Conservation (phyloP, 2,329 filamentous ascomycete genomes). For the Grosmannia huntii region DNA sequence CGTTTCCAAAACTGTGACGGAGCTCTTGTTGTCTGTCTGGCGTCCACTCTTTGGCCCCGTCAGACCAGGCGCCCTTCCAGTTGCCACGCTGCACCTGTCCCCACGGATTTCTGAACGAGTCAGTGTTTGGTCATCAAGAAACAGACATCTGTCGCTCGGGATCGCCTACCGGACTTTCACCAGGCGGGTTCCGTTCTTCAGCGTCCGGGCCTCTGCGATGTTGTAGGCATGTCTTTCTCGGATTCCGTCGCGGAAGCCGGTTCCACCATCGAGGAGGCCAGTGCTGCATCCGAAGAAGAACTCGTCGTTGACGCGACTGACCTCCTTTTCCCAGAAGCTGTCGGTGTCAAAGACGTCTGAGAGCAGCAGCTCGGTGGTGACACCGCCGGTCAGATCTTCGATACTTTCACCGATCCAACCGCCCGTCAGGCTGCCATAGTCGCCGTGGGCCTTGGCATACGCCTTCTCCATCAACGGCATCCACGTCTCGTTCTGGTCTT, state of each 20-base stretch:
- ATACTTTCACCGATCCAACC: slow-evolving; percentile 51
- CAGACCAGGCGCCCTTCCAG: slow-evolving; percentile 70
- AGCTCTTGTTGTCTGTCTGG: slow-evolving; percentile 63
- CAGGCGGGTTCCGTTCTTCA: slow-evolving; percentile 49
- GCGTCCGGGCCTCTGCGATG: slow-evolving; percentile 36
- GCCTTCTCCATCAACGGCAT: slow-evolving; percentile 68
- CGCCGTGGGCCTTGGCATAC: slow-evolving; percentile 69
- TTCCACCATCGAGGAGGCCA: slow-evolving; percentile 31
- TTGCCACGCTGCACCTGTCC: slow-evolving; percentile 66
- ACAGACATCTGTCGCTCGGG: background rate
- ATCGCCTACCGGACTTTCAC: slow-evolving; percentile 38
- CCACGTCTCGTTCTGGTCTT: slow-evolving; percentile 67
- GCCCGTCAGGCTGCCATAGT: slow-evolving; percentile 62
- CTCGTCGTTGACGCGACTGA: slow-evolving; percentile 65
- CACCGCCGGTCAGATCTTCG: slow-evolving; percentile 50
- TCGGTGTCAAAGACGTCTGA: slow-evolving; percentile 63
- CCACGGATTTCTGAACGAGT: slow-evolving; percentile 49
- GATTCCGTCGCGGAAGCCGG: slow-evolving; percentile 41
- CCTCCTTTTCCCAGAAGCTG: slow-evolving; percentile 65
- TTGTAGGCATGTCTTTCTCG: slow-evolving; percentile 48
- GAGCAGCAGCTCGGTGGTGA: slow-evolving; percentile 52
- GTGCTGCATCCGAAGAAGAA: slow-evolving; percentile 56
- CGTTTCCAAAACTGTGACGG: slow-evolving; percentile 62
- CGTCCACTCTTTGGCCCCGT: slow-evolving; percentile 77
- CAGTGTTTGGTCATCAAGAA: background rate